Conservation (phyloP, 2,329 filamentous ascomycete genomes). For the Ustulina deusta region DNA sequence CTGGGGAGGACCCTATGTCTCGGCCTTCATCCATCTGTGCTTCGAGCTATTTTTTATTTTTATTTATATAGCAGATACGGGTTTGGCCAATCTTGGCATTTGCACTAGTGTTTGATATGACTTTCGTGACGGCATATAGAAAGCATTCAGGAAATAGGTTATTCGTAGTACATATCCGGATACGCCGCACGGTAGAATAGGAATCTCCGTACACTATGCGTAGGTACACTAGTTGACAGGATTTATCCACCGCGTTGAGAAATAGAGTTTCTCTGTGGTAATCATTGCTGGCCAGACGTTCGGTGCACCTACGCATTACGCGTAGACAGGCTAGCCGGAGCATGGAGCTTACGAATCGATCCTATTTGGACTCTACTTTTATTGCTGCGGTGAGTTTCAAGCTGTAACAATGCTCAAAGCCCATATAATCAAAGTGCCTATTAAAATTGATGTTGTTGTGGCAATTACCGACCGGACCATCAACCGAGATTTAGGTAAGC, state of each 20-base stretch:
- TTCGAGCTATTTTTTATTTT: no score
- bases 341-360: conserved; percentile 26
- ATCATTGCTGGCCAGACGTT: background rate
- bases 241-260: background rate
- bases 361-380: background rate
- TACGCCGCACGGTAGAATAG: background rate
- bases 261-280: background rate
- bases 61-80: conserved; percentile 1
- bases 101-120: conserved; percentile 6
- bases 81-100: conserved; percentile 5
- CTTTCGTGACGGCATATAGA: background rate
- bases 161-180: background rate
- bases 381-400: conserved; percentile 25
- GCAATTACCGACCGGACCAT: conserved; percentile 25
- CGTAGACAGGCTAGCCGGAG: conserved; percentile 9
- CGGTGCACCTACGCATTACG: conserved; percentile 4
- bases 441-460: conserved; percentile 9
- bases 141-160: background rate
- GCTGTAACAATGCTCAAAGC: conserved; percentile 12
- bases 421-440: background rate
- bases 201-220: background rate
- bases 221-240: no score
- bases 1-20: no score
- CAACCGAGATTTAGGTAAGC: conserved; percentile 25
- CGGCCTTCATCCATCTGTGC: no score